These are phyloP conservation scores for Nemania sp. DNA, from an alignment of 2,329 filamentous ascomycete genomes.

Conservation along the genomic window DNA sequence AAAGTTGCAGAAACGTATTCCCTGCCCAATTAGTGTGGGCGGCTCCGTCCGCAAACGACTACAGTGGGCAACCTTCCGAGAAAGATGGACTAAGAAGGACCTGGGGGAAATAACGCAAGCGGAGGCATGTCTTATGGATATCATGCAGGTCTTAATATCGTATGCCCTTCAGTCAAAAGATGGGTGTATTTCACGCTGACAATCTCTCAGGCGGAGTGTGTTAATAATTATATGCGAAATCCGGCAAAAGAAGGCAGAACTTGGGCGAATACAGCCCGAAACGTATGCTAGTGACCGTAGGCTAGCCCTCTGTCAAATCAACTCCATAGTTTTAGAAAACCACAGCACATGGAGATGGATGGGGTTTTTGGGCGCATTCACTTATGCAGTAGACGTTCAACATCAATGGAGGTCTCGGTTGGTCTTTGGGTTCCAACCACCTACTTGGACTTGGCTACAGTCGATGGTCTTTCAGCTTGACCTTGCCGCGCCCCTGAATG, in stretches of 20 bases:
- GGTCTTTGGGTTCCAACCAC: constrained; percentile 1
- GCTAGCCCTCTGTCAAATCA: background rate
- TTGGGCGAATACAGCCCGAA: background rate
- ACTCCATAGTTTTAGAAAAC: background rate
- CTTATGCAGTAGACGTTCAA: background rate
- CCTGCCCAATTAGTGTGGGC: background rate
- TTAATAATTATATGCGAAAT: background rate
- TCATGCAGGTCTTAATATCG: constrained; percentile 9
- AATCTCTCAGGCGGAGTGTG: background rate
- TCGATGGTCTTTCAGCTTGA: constrained; percentile 3
- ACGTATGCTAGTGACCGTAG: background rate
- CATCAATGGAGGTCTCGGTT: background rate
- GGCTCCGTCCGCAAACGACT: background rate
- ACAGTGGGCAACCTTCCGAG: background rate
- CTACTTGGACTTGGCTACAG: constrained; percentile 4
- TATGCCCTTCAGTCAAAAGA: background rate
- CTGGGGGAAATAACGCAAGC: constrained; percentile 1
- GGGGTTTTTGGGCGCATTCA: constrained; percentile 2
- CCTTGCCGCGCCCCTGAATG: background rate
- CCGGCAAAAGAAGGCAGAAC: background rate
- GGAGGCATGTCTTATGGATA: constrained; percentile 8
- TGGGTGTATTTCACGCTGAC: background rate
- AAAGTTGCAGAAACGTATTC: background rate
- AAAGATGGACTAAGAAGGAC: background rate
- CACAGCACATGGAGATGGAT: constrained; percentile 1